A percentile compares a stretch with the other conserved stretches of the same genome.
Evolutionary conservation across 164 flowering plant species (phyloP).

Genomic region (Vitis cinerea): DNA sequence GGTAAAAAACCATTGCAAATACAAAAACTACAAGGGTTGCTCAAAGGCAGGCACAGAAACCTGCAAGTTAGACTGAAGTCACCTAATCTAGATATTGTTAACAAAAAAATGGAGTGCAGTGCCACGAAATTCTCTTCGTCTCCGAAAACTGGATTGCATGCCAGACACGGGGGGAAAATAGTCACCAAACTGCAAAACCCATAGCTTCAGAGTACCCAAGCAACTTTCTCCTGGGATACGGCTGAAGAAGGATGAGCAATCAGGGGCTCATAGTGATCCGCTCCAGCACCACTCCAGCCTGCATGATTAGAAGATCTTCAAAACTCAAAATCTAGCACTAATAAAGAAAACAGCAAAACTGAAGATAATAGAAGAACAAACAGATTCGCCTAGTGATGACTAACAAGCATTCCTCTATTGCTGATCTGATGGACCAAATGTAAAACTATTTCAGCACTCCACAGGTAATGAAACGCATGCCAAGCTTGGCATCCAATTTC

Average conservation of each 20-base stretch:
- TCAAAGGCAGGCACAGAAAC: constrained; percentile 23
- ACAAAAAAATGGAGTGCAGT: constrained; percentile 22
- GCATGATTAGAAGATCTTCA: constrained; percentile 2
- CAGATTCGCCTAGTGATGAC: neutral
- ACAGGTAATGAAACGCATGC: too few species aligned
- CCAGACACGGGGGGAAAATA: constrained; percentile 12
- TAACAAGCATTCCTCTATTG: neutral
- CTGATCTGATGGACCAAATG: too few species aligned
- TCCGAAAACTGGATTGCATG: constrained; percentile 25
- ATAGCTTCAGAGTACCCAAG: constrained; percentile 51
- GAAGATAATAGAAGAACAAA: neutral
- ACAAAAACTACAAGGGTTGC: constrained; percentile 17
- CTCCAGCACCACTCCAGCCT: constrained; percentile 99
- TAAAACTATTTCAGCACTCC: too few species aligned
- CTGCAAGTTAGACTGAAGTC: constrained; percentile 27
- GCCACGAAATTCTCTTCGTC: constrained; percentile 26
- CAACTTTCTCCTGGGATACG: constrained; percentile 74
- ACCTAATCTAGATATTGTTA: constrained; percentile 18
- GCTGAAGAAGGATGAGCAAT: constrained; percentile 59
- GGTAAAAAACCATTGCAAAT: constrained; percentile 20
- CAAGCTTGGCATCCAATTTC: too few species aligned
- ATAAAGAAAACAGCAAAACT: neutral
- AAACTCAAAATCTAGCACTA: neutral
- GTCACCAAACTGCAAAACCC: constrained; percentile 25
- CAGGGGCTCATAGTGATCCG: constrained; percentile 94